Evolutionary conservation across 1,284 basidiomycete species (phyloP).

Genomic region (Leccinum subfulvum): DNA sequence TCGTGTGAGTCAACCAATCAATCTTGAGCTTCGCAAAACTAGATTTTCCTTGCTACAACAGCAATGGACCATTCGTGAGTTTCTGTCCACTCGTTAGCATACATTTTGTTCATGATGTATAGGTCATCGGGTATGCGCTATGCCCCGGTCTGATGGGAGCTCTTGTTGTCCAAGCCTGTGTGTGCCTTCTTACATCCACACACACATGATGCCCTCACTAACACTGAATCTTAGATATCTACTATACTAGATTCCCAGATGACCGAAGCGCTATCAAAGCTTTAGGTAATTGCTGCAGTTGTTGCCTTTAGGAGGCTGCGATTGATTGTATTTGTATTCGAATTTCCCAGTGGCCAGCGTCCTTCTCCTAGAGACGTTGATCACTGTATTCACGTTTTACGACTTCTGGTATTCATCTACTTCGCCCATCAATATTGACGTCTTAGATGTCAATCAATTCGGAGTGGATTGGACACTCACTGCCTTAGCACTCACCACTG

Average conservation of each 20-base stretch:
- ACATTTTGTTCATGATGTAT: background rate
- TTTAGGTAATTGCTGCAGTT: constrained; percentile 1
- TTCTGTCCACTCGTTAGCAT: background rate
- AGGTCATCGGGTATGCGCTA: constrained; percentile 6
- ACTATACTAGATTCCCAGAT: constrained; percentile 12
- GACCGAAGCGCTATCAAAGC: constrained; percentile 7
- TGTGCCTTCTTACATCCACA: background rate
- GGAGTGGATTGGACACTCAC: background rate
- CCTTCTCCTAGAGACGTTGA: constrained; percentile 15
- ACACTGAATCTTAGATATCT: constrained; percentile 7
- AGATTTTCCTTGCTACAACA: background rate
- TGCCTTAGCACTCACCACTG: constrained; percentile 9
- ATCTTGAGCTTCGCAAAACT: background rate
- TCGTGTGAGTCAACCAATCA: background rate
- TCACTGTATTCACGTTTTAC: constrained; percentile 11
- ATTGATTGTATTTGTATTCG: background rate
- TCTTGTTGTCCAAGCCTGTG: constrained; percentile 6
- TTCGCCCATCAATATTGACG: background rate
- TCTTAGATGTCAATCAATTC: background rate
- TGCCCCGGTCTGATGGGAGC: constrained; percentile 7
- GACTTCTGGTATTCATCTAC: constrained; percentile 10
- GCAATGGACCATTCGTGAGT: constrained; percentile 7
- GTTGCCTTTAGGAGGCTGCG: background rate
- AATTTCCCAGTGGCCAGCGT: constrained; percentile 7
- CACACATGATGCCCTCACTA: background rate